phyloP scores from a whole-genome alignment of 805 yeast species.

The Cyberlindnera xylosilytica region DNA sequence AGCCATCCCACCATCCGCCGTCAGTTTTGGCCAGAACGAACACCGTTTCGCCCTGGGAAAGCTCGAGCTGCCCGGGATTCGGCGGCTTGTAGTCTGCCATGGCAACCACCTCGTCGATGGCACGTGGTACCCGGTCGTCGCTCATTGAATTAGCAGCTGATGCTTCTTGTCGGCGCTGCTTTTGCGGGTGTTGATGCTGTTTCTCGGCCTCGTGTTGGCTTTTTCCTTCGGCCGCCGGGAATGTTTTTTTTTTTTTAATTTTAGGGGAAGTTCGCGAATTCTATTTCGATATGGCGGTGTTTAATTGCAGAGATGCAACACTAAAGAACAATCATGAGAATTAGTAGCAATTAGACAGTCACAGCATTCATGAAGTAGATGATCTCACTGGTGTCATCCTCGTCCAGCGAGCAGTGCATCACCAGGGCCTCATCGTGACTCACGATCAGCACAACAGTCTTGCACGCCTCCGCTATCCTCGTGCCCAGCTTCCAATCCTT shows the following conservation, averaged over 20 bases:
- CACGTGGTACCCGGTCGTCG: constrained; percentile 1
- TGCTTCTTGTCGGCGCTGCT: too few species aligned
- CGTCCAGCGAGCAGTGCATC: constrained; percentile 64
- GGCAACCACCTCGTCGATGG: constrained; percentile 58
- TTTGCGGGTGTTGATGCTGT: too few species aligned
- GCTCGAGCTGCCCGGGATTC: constrained; percentile 47
- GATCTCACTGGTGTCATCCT: constrained; percentile 60
- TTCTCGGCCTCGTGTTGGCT: too few species aligned
- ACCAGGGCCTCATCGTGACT: constrained; percentile 57
- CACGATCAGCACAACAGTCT: constrained; percentile 56
- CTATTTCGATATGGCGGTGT: too few species aligned
- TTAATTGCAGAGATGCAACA: too few species aligned
- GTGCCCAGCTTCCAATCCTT: constrained; percentile 70
- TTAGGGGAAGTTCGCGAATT: too few species aligned
- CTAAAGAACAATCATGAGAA: too few species aligned
- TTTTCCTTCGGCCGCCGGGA: too few species aligned
- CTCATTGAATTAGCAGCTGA: background rate
- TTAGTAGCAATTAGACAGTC: too few species aligned
- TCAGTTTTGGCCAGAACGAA: constrained; percentile 63
- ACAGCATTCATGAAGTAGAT: constrained; percentile 50
- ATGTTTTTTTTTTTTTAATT: too few species aligned
- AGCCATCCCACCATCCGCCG: constrained; percentile 89
- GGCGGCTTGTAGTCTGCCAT: constrained; percentile 53
- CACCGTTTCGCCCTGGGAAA: constrained; percentile 64
- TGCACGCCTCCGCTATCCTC: constrained; percentile 57